Conservation (phyloP, 371 early-diverging fungal species). For the Nematocida sp. region DNA sequence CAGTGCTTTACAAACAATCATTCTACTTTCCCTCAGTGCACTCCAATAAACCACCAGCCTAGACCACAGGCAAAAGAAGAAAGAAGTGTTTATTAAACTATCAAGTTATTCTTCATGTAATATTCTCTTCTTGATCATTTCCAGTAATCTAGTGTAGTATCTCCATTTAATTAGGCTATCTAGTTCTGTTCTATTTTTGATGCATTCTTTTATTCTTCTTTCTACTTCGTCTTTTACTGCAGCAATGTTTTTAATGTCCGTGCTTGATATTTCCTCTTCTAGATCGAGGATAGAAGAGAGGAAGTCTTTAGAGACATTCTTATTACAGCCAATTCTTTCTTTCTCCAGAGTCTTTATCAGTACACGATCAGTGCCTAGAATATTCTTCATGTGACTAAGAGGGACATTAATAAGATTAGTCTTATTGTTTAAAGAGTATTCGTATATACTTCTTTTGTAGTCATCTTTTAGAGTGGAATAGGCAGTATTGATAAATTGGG, state of each 20-base stretch:
- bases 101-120: constrained; percentile 1
- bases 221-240: background rate
- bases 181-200: background rate
- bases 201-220: constrained; percentile 21
- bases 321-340: constrained; percentile 37
- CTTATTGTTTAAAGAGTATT: constrained; percentile 19
- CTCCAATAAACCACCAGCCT: too few relatives aligned
- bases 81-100: too few relatives aligned
- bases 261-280: constrained; percentile 25
- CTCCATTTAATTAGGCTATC: constrained; percentile 26
- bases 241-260: background rate
- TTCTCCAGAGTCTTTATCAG: constrained; percentile 21
- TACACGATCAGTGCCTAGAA: background rate
- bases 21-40: too few relatives aligned
- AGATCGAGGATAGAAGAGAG: constrained; percentile 17
- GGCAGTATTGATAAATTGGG: constrained; percentile 30
- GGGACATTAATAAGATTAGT: constrained; percentile 8
- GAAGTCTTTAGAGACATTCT: constrained; percentile 23
- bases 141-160: constrained; percentile 21
- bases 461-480: constrained; percentile 25
- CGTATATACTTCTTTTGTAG: constrained; percentile 33
- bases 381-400: background rate
- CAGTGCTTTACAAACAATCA: constrained; percentile 26
- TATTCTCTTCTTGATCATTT: background rate
- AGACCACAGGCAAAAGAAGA: too few relatives aligned